Evolutionary conservation across 306 rosid species (phyloP), one percentile per base, ranked within the genome.

Genomic region (Castanea sativa): DNA sequence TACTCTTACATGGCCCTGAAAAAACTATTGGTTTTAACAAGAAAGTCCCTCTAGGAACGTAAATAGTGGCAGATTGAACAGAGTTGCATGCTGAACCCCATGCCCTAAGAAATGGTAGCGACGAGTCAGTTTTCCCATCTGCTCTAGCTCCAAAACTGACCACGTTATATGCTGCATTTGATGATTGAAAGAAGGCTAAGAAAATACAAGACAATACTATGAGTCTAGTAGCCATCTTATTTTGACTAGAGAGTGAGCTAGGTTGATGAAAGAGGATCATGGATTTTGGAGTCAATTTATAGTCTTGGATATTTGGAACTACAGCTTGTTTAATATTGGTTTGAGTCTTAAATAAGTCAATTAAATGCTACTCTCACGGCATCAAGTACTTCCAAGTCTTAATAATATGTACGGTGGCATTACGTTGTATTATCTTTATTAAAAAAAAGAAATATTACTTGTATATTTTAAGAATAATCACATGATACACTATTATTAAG

Each of bases 31-130:
- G 53, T 19, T 51, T 75, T 3, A 75, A 6, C 19, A 75, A 35
- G 77, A 75, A 75, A 38, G 43, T 71, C 29, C 84, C 84, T 5
- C 58, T 38, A 10, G 84, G 84, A 71, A 81, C 80, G 33, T 81
- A 81, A 7, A 81, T 30, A 0, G 84, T 81, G 65, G 79, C 67
- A 27, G 38, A 27, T 20, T 14, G 13, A 3, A 12, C 4, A 0
- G 80, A 69, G 16, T 7, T 15, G 76, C 84, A 81, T 5, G 80
- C 84, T 20, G 20, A 30, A 18, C 65, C 16, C 84, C 84, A 81
- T 5, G 84, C 84, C 73, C 35, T 59, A n/a, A 70, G 55, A 63
- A 81, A 81, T 8, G 80, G 77, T 51, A 75, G 38, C 45, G 73
- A 67, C 23, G 80, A 69, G 49, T 76, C 84, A 6, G 67, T 81